A percentile compares a stretch with the other conserved stretches of the same genome.
Evolutionary conservation across 73 alveolate genomes (phyloP).

Genomic region (Paramecium pentaurelia): DNA sequence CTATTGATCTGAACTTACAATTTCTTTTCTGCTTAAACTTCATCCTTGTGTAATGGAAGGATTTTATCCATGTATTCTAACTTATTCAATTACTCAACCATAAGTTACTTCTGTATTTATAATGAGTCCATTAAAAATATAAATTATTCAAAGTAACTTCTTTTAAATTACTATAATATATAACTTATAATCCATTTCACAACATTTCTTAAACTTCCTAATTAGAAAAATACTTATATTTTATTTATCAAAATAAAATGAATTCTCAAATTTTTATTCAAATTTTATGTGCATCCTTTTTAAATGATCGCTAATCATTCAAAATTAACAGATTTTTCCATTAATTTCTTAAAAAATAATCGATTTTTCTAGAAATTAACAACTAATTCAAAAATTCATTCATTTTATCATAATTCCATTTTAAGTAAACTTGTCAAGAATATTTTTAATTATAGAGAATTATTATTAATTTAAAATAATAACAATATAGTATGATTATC

Average conservation of each 20-base stretch:
- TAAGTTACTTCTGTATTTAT: neutral
- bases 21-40: constrained; percentile 9
- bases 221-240: neutral
- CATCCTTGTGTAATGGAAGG: constrained; percentile 1
- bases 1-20: neutral
- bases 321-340: neutral
- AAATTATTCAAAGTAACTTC: neutral
- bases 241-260: neutral
- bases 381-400: too few relatives aligned
- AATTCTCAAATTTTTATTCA: neutral
- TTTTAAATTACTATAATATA: neutral
- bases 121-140: neutral
- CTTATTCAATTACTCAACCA: constrained; percentile 30
- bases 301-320: neutral
- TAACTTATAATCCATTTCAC: neutral
- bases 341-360: neutral
- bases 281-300: neutral
- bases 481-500: neutral
- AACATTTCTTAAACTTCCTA: neutral
- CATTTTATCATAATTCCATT: neutral
- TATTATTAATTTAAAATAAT: too few relatives aligned
- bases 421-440: neutral
- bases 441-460: neutral
- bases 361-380: neutral
- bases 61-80: constrained; percentile 35